Evolutionary conservation across 1,284 basidiomycete species (phyloP), one percentile per base, ranked within the genome.

Genomic region (Hymenochaete sp.): DNA sequence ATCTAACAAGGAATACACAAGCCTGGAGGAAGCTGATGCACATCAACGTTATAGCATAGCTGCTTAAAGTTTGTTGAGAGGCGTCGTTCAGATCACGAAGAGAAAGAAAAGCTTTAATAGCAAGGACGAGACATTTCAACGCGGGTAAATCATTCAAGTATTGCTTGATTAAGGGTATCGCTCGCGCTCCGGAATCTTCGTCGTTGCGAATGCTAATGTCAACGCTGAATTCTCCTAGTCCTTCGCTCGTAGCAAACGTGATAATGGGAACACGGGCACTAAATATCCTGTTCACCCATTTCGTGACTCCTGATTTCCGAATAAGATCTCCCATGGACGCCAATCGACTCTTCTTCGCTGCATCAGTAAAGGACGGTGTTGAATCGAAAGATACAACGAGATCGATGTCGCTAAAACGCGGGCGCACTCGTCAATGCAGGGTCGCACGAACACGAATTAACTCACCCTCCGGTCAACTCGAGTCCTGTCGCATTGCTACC

Each of bases 21-120:
- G 82, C 79, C 65, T 90, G 82, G 5, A 92, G 64, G 57, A 90
- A 89, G 51, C 70, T 79, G 52, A 89, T 75, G 38, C 77, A 78
- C 58, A 89, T 66, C 53, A 78, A 79, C 33, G 80, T 81, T 44
- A 84, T 68, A 7, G 76, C 75, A 63, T 88, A 91, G 61, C 81
- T 83, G 18, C 85, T 81, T 7, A 91, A 58, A 0, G 86, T 85
- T 13, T 78, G 75, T 4, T 72, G 73, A 38, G 76, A 79, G 3
- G 89, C 81, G 55, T 85, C 79, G 58, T 84, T 83, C 62, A 91
- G 73, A 4, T 68, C 68, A 41, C 78, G 63, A 52, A 81, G 76
- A 16, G 68, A 66, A 25, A 91, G 67, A 53, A 86, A 81, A 2
- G 71, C 70, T 61, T 91, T 92, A 53, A 85, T 60, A n/a, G 81